Evolutionary conservation across 768 basidiomycete genomes (phyloP).

Genomic region (Jaapia argillacea): DNA sequence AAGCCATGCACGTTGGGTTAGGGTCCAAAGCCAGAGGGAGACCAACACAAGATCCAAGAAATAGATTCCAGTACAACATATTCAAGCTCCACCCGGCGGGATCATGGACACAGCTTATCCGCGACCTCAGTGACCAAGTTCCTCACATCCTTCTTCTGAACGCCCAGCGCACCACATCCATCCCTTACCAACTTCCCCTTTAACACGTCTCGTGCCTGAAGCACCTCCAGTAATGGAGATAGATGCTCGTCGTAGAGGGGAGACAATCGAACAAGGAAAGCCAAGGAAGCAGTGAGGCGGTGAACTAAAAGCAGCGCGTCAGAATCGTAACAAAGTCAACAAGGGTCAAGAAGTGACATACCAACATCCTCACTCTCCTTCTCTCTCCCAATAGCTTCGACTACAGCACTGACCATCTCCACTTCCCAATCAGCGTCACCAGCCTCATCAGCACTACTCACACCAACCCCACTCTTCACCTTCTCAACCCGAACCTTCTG

Average conservation of each 20-base stretch:
- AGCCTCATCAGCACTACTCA: conserved; percentile 21
- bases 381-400: conserved; percentile 71
- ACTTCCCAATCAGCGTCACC: conserved; percentile 76
- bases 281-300: conserved; percentile 72
- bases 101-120: conserved; percentile 16
- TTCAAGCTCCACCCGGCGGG: too few relatives aligned
- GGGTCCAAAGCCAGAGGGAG: too few relatives aligned
- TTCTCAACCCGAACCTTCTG: conserved; percentile 51
- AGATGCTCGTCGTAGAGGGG: conserved; percentile 53
- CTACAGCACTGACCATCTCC: conserved; percentile 74
- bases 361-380: conserved; percentile 71
- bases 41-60: too few relatives aligned
- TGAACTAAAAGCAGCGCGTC: conserved; percentile 41
- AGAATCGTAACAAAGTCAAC: conserved; percentile 1
- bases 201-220: conserved; percentile 50
- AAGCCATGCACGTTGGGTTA: too few relatives aligned
- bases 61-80: too few relatives aligned
- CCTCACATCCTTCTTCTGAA: conserved; percentile 56
- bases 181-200: conserved; percentile 46
- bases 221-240: conserved; percentile 52
- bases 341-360: conserved; percentile 25
- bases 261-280: conserved; percentile 64
- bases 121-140: conserved; percentile 60
- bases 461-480: conserved; percentile 17
- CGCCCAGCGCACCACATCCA: conserved; percentile 37